These are phyloP conservation scores for Exidia glandulosa DNA, from an alignment of 768 basidiomycete genomes.

Conservation along the genomic window DNA sequence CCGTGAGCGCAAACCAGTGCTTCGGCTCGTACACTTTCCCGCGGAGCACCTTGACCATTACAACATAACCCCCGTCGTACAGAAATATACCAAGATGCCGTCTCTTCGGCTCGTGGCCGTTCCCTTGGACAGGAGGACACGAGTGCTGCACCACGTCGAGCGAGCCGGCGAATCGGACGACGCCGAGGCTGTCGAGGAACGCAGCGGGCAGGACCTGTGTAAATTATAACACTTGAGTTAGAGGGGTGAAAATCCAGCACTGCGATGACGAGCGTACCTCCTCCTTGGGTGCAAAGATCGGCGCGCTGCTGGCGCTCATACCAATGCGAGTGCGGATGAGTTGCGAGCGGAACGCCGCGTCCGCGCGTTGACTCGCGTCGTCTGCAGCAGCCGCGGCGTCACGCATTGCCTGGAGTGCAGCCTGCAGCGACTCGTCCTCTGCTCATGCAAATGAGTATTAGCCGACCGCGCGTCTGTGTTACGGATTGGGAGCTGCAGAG, in stretches of 20 bases:
- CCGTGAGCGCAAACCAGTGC: slow-evolving; percentile 76
- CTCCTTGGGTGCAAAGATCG: not conserved
- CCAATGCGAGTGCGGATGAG: slow-evolving; percentile 60
- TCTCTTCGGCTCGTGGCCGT: not conserved
- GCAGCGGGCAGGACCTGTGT: slow-evolving; percentile 2
- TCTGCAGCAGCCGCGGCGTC: slow-evolving; percentile 69
- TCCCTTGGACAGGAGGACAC: too few relatives aligned
- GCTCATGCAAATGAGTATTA: not conserved
- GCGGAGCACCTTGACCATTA: slow-evolving; percentile 76
- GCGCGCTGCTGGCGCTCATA: slow-evolving; percentile 10
- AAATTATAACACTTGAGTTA: slow-evolving; percentile 3
- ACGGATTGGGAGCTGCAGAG: too few relatives aligned
- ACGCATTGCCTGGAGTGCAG: slow-evolving; percentile 53
- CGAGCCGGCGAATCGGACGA: slow-evolving; percentile 71
- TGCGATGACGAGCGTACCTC: not conserved
- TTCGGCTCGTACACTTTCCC: slow-evolving; percentile 65
- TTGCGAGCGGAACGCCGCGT: slow-evolving; percentile 52
- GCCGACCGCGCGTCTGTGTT: not conserved
- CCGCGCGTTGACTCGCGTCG: slow-evolving; percentile 61
- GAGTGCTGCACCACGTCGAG: slow-evolving; percentile 74
- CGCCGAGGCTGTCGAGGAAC: slow-evolving; percentile 69
- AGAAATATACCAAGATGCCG: slow-evolving; percentile 80
- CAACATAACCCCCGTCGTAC: slow-evolving; percentile 73
- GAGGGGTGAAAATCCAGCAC: not conserved
- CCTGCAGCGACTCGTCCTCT: slow-evolving; percentile 5